These are phyloP conservation scores for Pneumocystis oryctolagi DNA, from an alignment of 1,139 yeast genomes.

Conservation along the genomic window DNA sequence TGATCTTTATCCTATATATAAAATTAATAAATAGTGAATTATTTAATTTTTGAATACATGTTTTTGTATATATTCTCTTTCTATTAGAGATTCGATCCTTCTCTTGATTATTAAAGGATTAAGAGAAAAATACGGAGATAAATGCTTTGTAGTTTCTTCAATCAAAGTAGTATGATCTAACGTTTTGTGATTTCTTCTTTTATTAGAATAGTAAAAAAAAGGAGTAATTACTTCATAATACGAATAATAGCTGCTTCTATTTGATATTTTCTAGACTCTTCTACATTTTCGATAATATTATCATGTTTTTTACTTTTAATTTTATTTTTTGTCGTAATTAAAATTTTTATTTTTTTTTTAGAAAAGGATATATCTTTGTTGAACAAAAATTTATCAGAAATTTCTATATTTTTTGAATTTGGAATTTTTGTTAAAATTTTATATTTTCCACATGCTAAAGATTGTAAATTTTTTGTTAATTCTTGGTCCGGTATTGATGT, in stretches of 20 bases:
- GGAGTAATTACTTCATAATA: constrained; percentile 44
- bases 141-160: constrained; percentile 48
- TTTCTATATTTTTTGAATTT: constrained; percentile 46
- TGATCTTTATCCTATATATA: background rate
- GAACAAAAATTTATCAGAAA: constrained; percentile 49
- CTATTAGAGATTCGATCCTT: constrained; percentile 67
- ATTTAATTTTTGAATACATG: constrained; percentile 42
- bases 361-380: constrained; percentile 63
- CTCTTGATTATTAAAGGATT: constrained; percentile 54
- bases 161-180: constrained; percentile 51
- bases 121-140: constrained; percentile 53
- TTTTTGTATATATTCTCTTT: constrained; percentile 68
- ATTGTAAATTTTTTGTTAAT: constrained; percentile 60
- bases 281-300: constrained; percentile 30
- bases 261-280: constrained; percentile 40
- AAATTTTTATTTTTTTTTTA: constrained; percentile 56
- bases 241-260: constrained; percentile 83
- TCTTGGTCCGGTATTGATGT: constrained; percentile 66
- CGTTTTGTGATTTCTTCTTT: constrained; percentile 35
- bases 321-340: constrained; percentile 44
- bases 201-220: background rate
- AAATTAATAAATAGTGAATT: constrained; percentile 47
- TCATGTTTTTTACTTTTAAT: constrained; percentile 31
- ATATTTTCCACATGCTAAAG: constrained; percentile 72
- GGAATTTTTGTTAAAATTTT: constrained; percentile 60